These are phyloP conservation scores for Malassezia brasiliensis DNA, from an alignment of 1,284 basidiomycete genomes.

Conservation along the genomic window DNA sequence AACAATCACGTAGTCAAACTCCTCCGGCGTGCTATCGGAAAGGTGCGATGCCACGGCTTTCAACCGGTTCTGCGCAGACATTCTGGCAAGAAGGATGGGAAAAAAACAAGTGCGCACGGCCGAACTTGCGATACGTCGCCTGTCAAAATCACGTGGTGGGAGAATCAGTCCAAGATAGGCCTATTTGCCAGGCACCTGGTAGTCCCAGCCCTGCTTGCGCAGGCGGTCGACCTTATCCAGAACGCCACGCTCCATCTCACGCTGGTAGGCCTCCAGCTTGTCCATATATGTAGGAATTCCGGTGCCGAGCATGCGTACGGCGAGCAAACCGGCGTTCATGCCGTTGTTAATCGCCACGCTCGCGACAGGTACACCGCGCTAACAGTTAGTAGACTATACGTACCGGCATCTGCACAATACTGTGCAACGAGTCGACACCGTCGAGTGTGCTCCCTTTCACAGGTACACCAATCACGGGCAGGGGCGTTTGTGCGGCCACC, in stretches of 20 bases:
- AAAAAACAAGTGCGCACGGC: too few relatives aligned
- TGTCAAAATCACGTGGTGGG: background rate
- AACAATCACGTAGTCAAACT: constrained; percentile 48
- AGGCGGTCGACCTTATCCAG: constrained; percentile 70
- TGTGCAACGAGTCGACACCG: constrained; percentile 89
- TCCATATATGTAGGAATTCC: constrained; percentile 61
- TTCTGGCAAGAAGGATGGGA: background rate
- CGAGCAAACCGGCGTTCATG: constrained; percentile 84
- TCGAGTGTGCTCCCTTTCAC: constrained; percentile 89
- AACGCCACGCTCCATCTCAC: constrained; percentile 69
- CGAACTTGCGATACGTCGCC: too few relatives aligned
- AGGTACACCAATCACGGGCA: constrained; percentile 93
- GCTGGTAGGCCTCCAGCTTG: constrained; percentile 68
- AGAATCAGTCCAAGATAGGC: background rate
- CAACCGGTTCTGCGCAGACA: constrained; percentile 28
- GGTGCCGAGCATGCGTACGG: constrained; percentile 70
- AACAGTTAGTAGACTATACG: constrained; percentile 50
- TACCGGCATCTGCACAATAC: constrained; percentile 92
- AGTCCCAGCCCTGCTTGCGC: constrained; percentile 72
- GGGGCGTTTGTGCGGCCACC: constrained; percentile 83
- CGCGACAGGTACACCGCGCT: constrained; percentile 84
- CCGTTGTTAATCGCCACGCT: constrained; percentile 96
- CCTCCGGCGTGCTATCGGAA: constrained; percentile 22
- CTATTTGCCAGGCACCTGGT: constrained; percentile 18
- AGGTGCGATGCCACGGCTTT: constrained; percentile 40